Conservation (phyloP, 768 basidiomycete species). For the Boletus rufocinnamomeus region DNA sequence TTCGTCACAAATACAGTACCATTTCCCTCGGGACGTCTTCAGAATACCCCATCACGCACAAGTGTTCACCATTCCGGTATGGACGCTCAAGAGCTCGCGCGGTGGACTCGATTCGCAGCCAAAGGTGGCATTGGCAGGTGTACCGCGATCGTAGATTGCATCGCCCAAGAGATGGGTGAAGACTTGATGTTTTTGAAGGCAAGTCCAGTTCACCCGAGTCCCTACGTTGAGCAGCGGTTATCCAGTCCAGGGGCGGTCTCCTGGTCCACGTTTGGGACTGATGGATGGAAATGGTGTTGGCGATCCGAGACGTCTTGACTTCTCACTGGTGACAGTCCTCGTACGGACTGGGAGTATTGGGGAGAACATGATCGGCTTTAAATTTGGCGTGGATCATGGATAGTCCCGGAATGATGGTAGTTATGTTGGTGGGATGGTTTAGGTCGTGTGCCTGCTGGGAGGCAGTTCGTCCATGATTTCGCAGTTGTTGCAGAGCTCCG, state of each 20-base stretch:
- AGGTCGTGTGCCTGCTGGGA: neutral
- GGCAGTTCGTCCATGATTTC: too few relatives aligned
- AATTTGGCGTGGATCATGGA: neutral
- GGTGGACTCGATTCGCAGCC: slow-evolving; percentile 83
- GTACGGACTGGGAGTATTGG: too few relatives aligned
- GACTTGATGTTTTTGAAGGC: slow-evolving; percentile 91
- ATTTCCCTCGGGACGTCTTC: too few relatives aligned
- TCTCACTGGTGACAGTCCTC: neutral
- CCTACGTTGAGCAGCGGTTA: neutral
- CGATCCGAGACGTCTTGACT: neutral
- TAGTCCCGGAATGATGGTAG: neutral
- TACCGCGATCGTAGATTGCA: slow-evolving; percentile 70
- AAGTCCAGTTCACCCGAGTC: slow-evolving; percentile 16
- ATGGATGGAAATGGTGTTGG: neutral
- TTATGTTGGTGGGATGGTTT: neutral
- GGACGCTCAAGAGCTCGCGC: slow-evolving; percentile 70
- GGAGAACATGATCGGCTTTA: too few relatives aligned
- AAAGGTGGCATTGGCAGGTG: slow-evolving; percentile 87
- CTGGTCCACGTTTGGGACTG: neutral
- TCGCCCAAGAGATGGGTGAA: slow-evolving; percentile 62
- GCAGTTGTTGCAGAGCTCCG: too few relatives aligned
- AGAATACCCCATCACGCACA: neutral
- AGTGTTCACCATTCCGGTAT: slow-evolving; percentile 33
- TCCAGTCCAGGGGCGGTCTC: neutral
- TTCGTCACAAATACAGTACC: neutral